Evolutionary conservation across 495 filamentous ascomycete species (phyloP), one percentile per base, ranked within the genome.

Genomic region (Lophiotrema nucula): DNA sequence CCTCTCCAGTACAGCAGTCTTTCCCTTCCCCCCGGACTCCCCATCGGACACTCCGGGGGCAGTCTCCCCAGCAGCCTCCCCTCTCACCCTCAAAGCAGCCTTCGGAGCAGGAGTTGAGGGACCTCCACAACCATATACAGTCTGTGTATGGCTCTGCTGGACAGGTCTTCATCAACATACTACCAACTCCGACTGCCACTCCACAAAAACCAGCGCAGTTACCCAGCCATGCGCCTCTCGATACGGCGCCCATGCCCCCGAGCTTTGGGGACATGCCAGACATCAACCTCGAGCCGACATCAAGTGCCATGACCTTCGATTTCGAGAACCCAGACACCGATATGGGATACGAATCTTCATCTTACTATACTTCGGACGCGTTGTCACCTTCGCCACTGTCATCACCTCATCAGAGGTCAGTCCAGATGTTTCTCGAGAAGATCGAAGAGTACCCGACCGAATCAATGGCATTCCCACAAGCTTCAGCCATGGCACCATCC

Each of bases 221-320:
- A 28, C 51, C 35, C 16, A 57, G 53, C 25, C 48, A 59, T 51
- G 64, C 56, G n/a, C 24, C 60, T 31, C 47, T 78, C 47, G 73
- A 82, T 55, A 68, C 76, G 13, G 70, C 78, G 62, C 70, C 75
- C 38, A 79, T 82, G 62, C 73, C 76, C 56, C 69, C 74, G 4
- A 79, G 79, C n/a, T 83, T 83, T 57, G 72, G 79, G 67, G 79
- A 79, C 62, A 76, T 83, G 73, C 70, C 69, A 48, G 74, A 73
- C 28, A 60, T 84, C 25, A 76, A 76, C 47, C 66, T 77, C 33
- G 76, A 79, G 38, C 79, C 81, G 50, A 68, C 75, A 56, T 56
- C 53, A 24, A 56, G 39, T 23, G 64, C 53, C 23, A 63, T 62
- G 15, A 56, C 56, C 24, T 72, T 73, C 60, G 74, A 73, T 44